Evolutionary conservation across 805 yeast genomes (phyloP).

Genomic region (Candida suzukii): DNA sequence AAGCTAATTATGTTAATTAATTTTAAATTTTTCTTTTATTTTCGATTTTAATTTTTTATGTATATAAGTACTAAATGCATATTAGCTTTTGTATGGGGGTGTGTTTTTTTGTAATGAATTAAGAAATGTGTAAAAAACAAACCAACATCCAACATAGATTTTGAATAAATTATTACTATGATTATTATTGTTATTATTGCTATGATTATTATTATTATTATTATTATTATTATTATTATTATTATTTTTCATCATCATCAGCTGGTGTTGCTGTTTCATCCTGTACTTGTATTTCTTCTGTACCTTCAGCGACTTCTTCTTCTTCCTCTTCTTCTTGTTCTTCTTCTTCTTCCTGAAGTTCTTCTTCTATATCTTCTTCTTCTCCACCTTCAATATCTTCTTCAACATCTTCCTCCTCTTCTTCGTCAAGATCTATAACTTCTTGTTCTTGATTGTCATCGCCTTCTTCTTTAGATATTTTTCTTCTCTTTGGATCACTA

Average conservation of each 20-base stretch:
- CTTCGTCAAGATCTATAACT: constrained; percentile 7
- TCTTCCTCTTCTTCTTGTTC: background rate
- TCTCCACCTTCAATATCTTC: constrained; percentile 1
- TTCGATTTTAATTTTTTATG: background rate
- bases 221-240: too few species aligned
- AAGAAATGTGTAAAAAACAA: too few species aligned
- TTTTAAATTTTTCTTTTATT: background rate
- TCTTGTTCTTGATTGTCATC: constrained; percentile 9
- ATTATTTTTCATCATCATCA: constrained; percentile 1
- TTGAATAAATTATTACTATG: too few species aligned
- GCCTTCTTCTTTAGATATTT: constrained; percentile 5
- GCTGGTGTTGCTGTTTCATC: constrained; percentile 1
- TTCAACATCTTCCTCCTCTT: constrained; percentile 8
- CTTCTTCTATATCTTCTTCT: background rate
- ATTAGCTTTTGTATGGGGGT: too few species aligned
- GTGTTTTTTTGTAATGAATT: too few species aligned
- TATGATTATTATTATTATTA: too few species aligned
- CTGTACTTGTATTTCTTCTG: background rate
- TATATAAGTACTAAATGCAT: too few species aligned
- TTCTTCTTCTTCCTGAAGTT: constrained; percentile 1
- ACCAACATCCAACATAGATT: too few species aligned
- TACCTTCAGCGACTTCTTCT: constrained; percentile 1
- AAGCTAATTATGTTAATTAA: constrained; percentile 6
- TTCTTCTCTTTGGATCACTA: constrained; percentile 1
- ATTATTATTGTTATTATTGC: too few species aligned